Percentiles rank a stretch among this genome's conserved stretches.
Evolutionary conservation across 208 protist species (phyloP).

Genomic region (Leishmania tropica): DNA sequence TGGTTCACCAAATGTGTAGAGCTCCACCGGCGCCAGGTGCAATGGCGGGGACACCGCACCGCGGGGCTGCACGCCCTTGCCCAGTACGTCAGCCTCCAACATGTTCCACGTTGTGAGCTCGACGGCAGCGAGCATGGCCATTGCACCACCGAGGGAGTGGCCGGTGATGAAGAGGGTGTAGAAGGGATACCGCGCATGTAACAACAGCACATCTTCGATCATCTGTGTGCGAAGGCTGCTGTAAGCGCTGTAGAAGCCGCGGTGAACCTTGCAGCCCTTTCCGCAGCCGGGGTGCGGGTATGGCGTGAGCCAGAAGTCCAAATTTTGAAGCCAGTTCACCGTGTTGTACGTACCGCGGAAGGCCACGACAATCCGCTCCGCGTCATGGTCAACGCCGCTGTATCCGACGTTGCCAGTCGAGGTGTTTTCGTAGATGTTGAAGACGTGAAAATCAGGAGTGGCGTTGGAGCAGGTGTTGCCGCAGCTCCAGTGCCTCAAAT

Average conservation of each 20-base stretch:
- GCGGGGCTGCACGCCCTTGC: background rate
- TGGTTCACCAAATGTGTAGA: slow-evolving; percentile 81
- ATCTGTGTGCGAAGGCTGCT: slow-evolving; percentile 35
- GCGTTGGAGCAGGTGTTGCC: slow-evolving; percentile 22
- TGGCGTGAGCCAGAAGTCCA: slow-evolving; percentile 41
- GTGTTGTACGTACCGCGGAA: slow-evolving; percentile 69
- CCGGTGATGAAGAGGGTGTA: slow-evolving; percentile 66
- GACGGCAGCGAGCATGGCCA: slow-evolving; percentile 50
- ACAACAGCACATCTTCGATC: slow-evolving; percentile 29
- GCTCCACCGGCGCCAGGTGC: slow-evolving; percentile 29
- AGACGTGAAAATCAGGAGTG: slow-evolving; percentile 31
- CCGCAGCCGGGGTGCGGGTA: slow-evolving; percentile 37
- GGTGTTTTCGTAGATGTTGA: slow-evolving; percentile 39
- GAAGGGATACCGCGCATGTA: slow-evolving; percentile 34
- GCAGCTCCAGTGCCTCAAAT: slow-evolving; percentile 43
- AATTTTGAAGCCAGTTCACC: slow-evolving; percentile 67
- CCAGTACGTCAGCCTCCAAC: background rate
- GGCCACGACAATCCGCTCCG: slow-evolving; percentile 40
- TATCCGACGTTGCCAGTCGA: slow-evolving; percentile 39
- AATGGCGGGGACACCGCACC: background rate
- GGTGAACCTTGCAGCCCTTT: slow-evolving; percentile 45
- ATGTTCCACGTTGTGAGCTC: slow-evolving; percentile 31
- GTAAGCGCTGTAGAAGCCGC: slow-evolving; percentile 63
- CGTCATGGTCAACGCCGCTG: slow-evolving; percentile 35
- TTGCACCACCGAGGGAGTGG: slow-evolving; percentile 79